phyloP scores from a whole-genome alignment of 129 eudicot species.

The Gnaphalium uliginosum region DNA sequence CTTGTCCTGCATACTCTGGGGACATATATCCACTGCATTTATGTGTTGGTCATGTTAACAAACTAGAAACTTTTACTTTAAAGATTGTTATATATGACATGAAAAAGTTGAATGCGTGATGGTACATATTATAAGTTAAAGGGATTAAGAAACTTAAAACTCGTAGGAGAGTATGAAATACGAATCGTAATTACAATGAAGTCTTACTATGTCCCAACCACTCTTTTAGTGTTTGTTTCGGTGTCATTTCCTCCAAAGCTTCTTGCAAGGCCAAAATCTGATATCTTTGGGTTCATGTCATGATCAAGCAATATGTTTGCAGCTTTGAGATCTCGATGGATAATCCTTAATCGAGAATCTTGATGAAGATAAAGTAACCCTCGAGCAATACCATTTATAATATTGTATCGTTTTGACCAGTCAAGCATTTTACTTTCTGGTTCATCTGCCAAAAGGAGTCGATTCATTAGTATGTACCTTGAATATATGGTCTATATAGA shows the following conservation, averaged over 20 bases:
- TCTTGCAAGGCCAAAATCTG: conserved; percentile 54
- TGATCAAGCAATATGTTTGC: conserved; percentile 40
- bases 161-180: too few species aligned
- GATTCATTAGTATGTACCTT: background rate
- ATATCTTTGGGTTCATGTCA: conserved; percentile 43
- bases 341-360: conserved; percentile 35
- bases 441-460: background rate
- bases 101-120: too few species aligned
- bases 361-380: conserved; percentile 52
- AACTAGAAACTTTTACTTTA: too few species aligned
- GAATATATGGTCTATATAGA: too few species aligned
- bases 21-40: conserved; percentile 15
- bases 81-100: too few species aligned
- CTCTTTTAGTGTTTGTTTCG: background rate
- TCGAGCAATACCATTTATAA: conserved; percentile 41
- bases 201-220: conserved; percentile 51
- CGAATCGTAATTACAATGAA: too few species aligned
- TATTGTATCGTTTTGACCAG: conserved; percentile 36
- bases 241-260: background rate
- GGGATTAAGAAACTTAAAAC: too few species aligned
- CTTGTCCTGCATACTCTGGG: conserved; percentile 31
- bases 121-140: too few species aligned
- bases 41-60: too few species aligned
- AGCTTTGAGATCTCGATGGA: conserved; percentile 41
- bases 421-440: conserved; percentile 19